Evolutionary conservation across 306 rosid genomes (phyloP), one percentile per base, ranked within the genome.

Genomic region (Coriaria nepalensis): DNA sequence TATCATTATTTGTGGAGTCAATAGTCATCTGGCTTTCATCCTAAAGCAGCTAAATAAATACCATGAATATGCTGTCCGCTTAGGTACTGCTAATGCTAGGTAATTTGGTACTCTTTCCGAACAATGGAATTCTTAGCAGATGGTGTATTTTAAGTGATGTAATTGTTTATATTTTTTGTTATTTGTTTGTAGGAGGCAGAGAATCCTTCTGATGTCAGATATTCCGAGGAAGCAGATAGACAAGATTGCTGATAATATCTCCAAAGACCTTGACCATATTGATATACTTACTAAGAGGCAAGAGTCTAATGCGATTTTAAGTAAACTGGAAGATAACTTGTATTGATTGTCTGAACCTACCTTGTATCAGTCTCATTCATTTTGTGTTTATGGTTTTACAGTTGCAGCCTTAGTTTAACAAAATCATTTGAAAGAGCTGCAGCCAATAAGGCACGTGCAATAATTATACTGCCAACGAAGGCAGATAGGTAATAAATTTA

Each of bases 1-100:
- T 77, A 90, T 90, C 67, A 79, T 90, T 52, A 74, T 90, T 64
- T 81, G 96, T 68, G 98, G 98, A 63, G 73, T 77, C 74, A 90
- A 73, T 68, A 77, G 77, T 71, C 96, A 77, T 72, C 78, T 90
- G 57, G 56, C 79, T 55, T 85, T 77, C 80, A 90, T 90, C 64
- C 65, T 90, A 60, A 79, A 73, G 82, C 98, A 90, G 75, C 69
- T 90, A 63, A 72, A 90, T 52, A 77, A 77, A 68, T 77, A 77
- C 65, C 98, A 90, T 34, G 98, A 82, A 56, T 73, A 49, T 68
- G 63, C 96, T 35, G 92, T 90, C 54, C 96, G 81, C 73, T 68
- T 90, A 73, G 98, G 98, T 73, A 81, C 93, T 47, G 98, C 98
- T 40, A 69, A 79, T 67, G 75, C 95, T 65, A 90, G 96, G 98